Base-by-base conservation (phyloP, 192 early-diverging fungal species). In the Backusella tarrabulga region DNA sequence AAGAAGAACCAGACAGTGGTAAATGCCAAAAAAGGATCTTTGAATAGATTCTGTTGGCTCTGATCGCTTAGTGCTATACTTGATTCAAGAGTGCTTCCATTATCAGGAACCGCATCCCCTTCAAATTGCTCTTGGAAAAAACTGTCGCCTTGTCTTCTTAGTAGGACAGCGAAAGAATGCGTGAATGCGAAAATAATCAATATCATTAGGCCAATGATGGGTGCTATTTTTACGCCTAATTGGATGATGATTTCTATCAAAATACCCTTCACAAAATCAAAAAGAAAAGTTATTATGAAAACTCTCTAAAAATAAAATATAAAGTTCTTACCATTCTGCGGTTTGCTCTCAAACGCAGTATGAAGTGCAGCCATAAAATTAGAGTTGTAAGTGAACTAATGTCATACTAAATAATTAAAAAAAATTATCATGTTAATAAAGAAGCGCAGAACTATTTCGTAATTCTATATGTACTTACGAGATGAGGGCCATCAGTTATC, bases 281-380 rank as follows among this genome's bases (percentile, higher is more conserved):
- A 42, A 12, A 12, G 38, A 19, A 38, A 26, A 23, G 0, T 12
- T 7, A 6, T 21, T 1, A 34, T 32, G 29, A 32, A 32, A 32
- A 32, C 29, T 32, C 1, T 32, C 29, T 40, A 34, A 41, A 8
- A 40, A 21, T 15, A 15, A 17, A 8, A 5, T 1, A 32, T 1
- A 38, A 21, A 38, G 9, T 12, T 9, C 72, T 60, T 74, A 74
- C 73, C 12, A 74, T 66, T 36, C 26, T 32, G 19, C 32, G n/a
- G 1, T 66, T 35, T 3, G 66, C 23, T 36, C 73, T 32, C n/a
- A 74, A 36, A 3, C 73, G 52, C 0, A 74, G 34, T 36, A 74
- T 36, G 12, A 60, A 54, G 14, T 74, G 56, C 6, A 56, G 11
- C 73, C 73, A 74, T 63, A 74, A 60, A 36, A 74, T 66, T 3